A percentile compares a stretch with the other conserved stretches of the same genome.
Conservation (phyloP, 768 basidiomycete species). For the Leucocoprinus birnbaumii region DNA sequence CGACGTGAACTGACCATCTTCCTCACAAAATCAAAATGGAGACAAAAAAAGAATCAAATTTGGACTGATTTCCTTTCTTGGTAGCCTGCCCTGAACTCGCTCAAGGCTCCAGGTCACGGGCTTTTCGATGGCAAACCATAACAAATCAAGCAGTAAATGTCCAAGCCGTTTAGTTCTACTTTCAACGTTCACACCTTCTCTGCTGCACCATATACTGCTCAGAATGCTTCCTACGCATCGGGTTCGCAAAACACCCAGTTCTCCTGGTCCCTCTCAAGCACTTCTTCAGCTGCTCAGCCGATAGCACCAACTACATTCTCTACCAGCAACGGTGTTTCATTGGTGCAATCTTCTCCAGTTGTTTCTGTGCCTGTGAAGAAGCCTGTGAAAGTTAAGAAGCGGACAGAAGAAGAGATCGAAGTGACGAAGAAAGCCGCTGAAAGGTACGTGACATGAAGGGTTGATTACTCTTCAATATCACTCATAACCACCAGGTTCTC, state of each 20-base stretch:
- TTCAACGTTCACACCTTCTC: slow-evolving; percentile 23
- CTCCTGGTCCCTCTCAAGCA: slow-evolving; percentile 10
- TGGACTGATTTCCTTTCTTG: slow-evolving; percentile 2
- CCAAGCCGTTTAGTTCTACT: slow-evolving; percentile 27
- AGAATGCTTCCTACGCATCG: slow-evolving; percentile 10
- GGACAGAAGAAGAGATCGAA: slow-evolving; percentile 50
- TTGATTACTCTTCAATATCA: not conserved
- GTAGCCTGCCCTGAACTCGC: slow-evolving; percentile 35
- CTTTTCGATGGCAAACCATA: slow-evolving; percentile 32
- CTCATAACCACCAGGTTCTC: slow-evolving; percentile 40
- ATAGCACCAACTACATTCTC: not conserved
- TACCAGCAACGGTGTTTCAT: not conserved
- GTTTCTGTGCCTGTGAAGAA: slow-evolving; percentile 18
- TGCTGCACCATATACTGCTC: slow-evolving; percentile 18
- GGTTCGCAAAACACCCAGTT: slow-evolving; percentile 11
- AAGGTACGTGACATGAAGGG: slow-evolving; percentile 29
- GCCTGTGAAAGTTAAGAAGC: slow-evolving; percentile 27
- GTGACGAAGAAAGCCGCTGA: slow-evolving; percentile 42
- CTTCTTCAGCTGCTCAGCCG: slow-evolving; percentile 6
- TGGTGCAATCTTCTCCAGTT: not conserved
- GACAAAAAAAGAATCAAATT: not conserved
- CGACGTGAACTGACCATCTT: not conserved
- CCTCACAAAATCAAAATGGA: not conserved
- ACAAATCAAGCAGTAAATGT: slow-evolving; percentile 42
- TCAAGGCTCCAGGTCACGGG: slow-evolving; percentile 29